Percentiles rank a stretch among this genome's conserved stretches.
Evolutionary conservation across 83 land plant species (phyloP).

Genomic region (Larix sibirica): DNA sequence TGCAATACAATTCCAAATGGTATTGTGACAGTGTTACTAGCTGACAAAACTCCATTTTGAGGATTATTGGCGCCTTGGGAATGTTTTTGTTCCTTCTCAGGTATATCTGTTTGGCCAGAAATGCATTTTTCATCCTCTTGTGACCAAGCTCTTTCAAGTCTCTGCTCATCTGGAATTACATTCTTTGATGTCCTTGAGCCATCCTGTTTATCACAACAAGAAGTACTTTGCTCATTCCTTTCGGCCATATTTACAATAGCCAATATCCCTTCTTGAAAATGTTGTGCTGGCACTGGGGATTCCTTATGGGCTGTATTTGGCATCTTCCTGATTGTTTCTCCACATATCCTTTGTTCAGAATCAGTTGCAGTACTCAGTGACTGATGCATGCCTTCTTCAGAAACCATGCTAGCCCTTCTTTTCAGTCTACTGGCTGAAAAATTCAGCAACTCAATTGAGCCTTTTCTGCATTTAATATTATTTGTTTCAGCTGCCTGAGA

Average conservation of each 20-base stretch:
- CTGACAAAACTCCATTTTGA: conserved; percentile 12
- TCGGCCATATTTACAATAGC: conserved; percentile 2
- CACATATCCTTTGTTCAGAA: not conserved
- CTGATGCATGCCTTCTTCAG: conserved; percentile 11
- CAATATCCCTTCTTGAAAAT: conserved; percentile 2
- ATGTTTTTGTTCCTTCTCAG: conserved; percentile 43
- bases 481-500: conserved; percentile 10
- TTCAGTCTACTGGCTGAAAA: not conserved
- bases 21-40: not conserved
- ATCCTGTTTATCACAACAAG: conserved; percentile 1
- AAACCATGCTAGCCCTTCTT: not conserved
- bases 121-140: conserved; percentile 53
- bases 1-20: conserved; percentile 9
- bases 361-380: not conserved
- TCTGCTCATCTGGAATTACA: conserved; percentile 47
- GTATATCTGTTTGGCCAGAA: conserved; percentile 31
- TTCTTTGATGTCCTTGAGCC: conserved; percentile 20
- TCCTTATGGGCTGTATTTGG: not conserved
- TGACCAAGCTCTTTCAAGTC: conserved; percentile 66
- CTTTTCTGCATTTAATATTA: conserved; percentile 7
- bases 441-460: not conserved
- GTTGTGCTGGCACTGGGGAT: not conserved
- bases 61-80: not conserved
- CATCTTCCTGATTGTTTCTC: not conserved
- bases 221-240: not conserved